A percentile compares a stretch with the other conserved stretches of the same genome.
Conservation (phyloP, 768 basidiomycete genomes). For the Lentinula raphanica region DNA sequence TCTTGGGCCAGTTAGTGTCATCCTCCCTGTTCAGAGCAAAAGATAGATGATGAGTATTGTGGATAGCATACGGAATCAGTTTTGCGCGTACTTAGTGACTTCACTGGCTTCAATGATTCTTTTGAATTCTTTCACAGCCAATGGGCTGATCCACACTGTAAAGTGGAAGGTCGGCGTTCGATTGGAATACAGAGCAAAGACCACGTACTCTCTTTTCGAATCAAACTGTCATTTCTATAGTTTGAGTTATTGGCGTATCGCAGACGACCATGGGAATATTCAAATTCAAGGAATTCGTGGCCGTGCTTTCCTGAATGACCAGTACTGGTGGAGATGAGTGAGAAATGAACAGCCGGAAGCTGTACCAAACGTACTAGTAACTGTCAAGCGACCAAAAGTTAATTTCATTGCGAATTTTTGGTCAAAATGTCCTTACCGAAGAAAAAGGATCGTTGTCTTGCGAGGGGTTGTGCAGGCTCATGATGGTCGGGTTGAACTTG, state of each 20-base stretch:
- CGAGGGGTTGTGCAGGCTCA: background rate
- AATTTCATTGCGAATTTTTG: background rate
- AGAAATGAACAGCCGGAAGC: background rate
- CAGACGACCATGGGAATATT: constrained; percentile 93
- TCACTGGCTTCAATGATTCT: constrained; percentile 90
- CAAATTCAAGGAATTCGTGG: constrained; percentile 97
- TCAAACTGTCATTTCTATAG: constrained; percentile 95
- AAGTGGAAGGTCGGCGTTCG: background rate
- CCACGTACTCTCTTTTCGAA: constrained; percentile 94
- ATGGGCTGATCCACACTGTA: constrained; percentile 89
- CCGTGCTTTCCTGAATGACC: constrained; percentile 99
- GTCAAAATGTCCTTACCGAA: background rate
- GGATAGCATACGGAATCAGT: background rate
- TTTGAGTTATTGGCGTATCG: constrained; percentile 99
- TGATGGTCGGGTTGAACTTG: background rate
- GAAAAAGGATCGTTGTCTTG: background rate
- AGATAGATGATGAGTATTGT: background rate
- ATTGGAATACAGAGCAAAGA: background rate
- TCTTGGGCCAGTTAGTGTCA: constrained; percentile 97
- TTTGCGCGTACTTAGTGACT: constrained; percentile 79
- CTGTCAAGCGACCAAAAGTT: background rate
- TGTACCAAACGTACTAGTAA: background rate
- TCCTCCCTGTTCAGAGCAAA: constrained; percentile 68
- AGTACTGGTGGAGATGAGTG: constrained; percentile 45
- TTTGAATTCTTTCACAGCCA: constrained; percentile 93